Conservation (phyloP, 2,329 filamentous ascomycete genomes). For the Colletotrichum shisoi region DNA sequence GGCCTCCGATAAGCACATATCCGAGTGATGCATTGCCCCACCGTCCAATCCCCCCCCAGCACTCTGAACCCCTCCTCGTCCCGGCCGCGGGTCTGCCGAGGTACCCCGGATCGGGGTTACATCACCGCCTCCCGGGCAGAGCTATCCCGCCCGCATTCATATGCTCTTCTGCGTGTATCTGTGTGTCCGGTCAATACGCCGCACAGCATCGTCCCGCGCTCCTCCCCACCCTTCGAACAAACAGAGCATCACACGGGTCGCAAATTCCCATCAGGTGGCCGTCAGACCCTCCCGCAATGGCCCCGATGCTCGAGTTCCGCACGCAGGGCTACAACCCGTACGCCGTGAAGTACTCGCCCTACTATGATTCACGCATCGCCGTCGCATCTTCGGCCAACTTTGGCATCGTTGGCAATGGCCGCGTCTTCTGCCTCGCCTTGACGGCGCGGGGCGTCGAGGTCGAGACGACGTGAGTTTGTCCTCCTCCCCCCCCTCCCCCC, state of each 20-base stretch:
- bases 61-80: slow-evolving; percentile 1
- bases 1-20: slow-evolving; percentile 30
- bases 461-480: slow-evolving; percentile 73
- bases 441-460: slow-evolving; percentile 83
- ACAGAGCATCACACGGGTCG: slow-evolving; percentile 12
- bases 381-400: slow-evolving; percentile 94
- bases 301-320: slow-evolving; percentile 86
- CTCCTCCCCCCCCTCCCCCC: slow-evolving; percentile 6
- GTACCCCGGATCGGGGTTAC: slow-evolving; percentile 38
- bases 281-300: slow-evolving; percentile 46
- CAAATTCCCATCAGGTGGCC: slow-evolving; percentile 5
- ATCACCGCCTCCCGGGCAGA: slow-evolving; percentile 33
- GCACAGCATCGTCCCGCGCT: not conserved
- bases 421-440: slow-evolving; percentile 83
- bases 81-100: slow-evolving; percentile 30
- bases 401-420: slow-evolving; percentile 94
- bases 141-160: slow-evolving; percentile 34
- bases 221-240: not conserved
- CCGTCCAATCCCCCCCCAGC: slow-evolving; percentile 5
- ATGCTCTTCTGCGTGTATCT: slow-evolving; percentile 12
- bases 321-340: slow-evolving; percentile 96
- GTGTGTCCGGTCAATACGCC: slow-evolving; percentile 2
- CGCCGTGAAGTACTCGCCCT: slow-evolving; percentile 97
- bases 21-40: slow-evolving; percentile 18
- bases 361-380: slow-evolving; percentile 93